Base-by-base conservation (phyloP, 2,329 filamentous ascomycete genomes). In the Gnomoniopsis smithogilvyi region DNA sequence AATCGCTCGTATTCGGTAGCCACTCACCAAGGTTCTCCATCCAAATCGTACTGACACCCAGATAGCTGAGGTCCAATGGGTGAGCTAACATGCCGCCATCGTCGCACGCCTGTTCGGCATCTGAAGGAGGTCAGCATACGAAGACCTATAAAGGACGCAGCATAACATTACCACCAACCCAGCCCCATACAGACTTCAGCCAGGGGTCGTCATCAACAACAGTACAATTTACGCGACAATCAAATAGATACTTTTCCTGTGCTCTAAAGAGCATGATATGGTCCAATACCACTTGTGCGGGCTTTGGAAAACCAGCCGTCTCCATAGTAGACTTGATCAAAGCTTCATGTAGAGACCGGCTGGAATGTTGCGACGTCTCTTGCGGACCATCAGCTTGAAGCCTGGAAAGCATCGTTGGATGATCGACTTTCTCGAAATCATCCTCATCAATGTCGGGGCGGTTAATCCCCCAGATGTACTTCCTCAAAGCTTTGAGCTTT, bases 131-230 rank as follows among this genome's bases (percentile, higher is more conserved):
- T 68, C 38, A 69, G 64, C 51, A 19, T 50, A 58, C 34, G 41
- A 12, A 33, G 19, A 43, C 51, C 15, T 36, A 54, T 8, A 41
- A 12, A 10, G 47, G 8, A 54, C 22, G 43, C 7, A 46, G 22
- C 6, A 46, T 4, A 36, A 14, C 79, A 77, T 68, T 67, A 86
- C 89, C 85, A 60, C 83, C 80, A 51, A 93, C 79, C 80, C 90
- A 91, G 50, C 85, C 83, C 91, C 91, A 96, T n/a, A 90, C 76
- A 58, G 90, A 88, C 59, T 86, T 81, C n/a, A 94, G 76, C 84
- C 89, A 91, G 33, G 83, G 84, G 66, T 93, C 87, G 61, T 91
- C 89, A 6, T 80, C 77, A 1, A 90, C 80, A n/a, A 93, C 81
- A 6, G 80, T 74, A 62, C 82, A 81, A 67, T 95, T 95, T 51